These are phyloP conservation scores for Macrophomina phaseolina DNA, from an alignment of 2,329 filamentous ascomycete species.

Conservation along the genomic window DNA sequence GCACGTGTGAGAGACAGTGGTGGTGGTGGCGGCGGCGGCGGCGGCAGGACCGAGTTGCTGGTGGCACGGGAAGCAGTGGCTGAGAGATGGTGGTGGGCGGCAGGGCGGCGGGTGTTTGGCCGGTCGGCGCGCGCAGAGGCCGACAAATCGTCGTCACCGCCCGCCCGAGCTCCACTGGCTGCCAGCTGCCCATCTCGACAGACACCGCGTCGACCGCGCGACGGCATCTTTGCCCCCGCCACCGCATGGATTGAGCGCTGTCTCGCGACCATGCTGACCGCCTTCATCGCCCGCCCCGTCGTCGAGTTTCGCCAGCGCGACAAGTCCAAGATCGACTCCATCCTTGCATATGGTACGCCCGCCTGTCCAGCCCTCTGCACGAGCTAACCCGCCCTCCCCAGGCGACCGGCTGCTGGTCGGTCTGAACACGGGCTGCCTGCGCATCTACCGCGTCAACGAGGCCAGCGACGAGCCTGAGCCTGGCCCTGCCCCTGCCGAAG, in stretches of 20 bases:
- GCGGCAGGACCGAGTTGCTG: no score
- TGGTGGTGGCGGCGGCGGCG: neutral
- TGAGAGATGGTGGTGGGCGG: neutral
- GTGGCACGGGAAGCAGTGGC: no score
- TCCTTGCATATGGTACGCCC: constrained; percentile 80
- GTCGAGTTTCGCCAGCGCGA: constrained; percentile 95
- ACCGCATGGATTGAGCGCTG: constrained; percentile 8
- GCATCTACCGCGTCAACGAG: constrained; percentile 91
- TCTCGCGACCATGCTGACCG: constrained; percentile 77
- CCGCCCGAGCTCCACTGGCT: constrained; percentile 5
- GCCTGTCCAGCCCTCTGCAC: neutral
- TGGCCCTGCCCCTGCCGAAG: constrained; percentile 43
- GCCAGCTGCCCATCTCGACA: neutral
- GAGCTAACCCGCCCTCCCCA: constrained; percentile 41
- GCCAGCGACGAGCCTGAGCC: constrained; percentile 49
- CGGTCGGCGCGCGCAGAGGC: neutral
- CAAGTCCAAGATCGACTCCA: constrained; percentile 96
- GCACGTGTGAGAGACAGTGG: neutral
- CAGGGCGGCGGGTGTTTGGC: neutral
- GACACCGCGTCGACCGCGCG: constrained; percentile 1
- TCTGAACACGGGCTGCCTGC: constrained; percentile 84
- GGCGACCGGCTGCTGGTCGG: constrained; percentile 92
- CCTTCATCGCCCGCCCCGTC: constrained; percentile 94
- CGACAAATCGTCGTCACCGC: constrained; percentile 18
- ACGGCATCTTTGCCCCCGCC: neutral